These are phyloP conservation scores for Echinosophora koreensis DNA, from an alignment of 306 rosid species.

Conservation along the genomic window DNA sequence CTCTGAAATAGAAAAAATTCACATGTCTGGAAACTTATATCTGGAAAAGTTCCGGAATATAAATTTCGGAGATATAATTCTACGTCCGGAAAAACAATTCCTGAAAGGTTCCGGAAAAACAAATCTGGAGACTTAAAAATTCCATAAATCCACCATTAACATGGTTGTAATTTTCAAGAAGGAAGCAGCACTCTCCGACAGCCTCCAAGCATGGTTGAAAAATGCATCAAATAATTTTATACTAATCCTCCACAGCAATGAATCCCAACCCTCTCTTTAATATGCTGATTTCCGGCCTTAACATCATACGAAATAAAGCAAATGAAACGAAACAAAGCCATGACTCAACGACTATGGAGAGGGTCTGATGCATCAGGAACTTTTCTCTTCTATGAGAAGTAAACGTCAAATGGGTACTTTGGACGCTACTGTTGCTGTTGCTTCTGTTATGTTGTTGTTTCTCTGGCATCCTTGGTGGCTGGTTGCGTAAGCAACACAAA, in stretches of 20 bases:
- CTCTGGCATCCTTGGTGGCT: slow-evolving; percentile 28
- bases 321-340: not conserved
- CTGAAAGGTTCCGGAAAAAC: too few relatives aligned
- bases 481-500: slow-evolving; percentile 36
- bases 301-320: slow-evolving; percentile 7
- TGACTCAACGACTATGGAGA: slow-evolving; percentile 84
- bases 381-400: slow-evolving; percentile 71
- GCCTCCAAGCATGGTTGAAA: too few relatives aligned
- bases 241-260: not conserved
- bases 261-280: not conserved
- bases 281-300: not conserved
- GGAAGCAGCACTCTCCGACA: too few relatives aligned
- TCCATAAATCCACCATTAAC: too few relatives aligned
- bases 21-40: too few relatives aligned
- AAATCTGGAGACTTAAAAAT: too few relatives aligned
- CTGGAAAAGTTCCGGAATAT: too few relatives aligned
- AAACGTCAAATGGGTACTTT: slow-evolving; percentile 51
- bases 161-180: too few relatives aligned
- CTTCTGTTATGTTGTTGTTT: slow-evolving; percentile 38
- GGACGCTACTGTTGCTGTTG: slow-evolving; percentile 12
- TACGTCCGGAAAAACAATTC: too few relatives aligned
- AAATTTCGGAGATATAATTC: too few relatives aligned
- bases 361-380: slow-evolving; percentile 96
- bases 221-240: slow-evolving; percentile 1
- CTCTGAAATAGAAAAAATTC: too few relatives aligned